phyloP scores from a whole-genome alignment of 2,329 filamentous ascomycete species.

The Arthroderma sp. region DNA sequence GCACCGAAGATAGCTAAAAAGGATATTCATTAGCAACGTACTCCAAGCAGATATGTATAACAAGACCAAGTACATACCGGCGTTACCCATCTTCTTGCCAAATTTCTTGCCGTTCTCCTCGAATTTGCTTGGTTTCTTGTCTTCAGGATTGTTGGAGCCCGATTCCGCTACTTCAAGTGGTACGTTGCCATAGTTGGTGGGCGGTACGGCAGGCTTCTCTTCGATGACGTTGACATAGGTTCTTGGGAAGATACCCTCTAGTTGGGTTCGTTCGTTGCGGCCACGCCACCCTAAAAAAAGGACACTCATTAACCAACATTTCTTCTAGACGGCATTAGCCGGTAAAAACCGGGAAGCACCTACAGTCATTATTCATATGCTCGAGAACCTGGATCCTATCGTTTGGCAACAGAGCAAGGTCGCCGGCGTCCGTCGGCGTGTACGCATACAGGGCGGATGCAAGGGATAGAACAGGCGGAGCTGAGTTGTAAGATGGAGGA shows the following conservation, averaged over 20 bases:
- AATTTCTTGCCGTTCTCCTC: slow-evolving; percentile 80
- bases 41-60: not conserved
- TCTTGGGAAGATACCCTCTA: slow-evolving; percentile 89
- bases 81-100: slow-evolving; percentile 81
- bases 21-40: slow-evolving; percentile 30
- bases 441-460: slow-evolving; percentile 79
- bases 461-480: slow-evolving; percentile 48
- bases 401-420: slow-evolving; percentile 66
- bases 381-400: slow-evolving; percentile 70
- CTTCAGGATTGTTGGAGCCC: slow-evolving; percentile 29
- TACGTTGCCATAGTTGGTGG: slow-evolving; percentile 43
- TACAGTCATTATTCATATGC: slow-evolving; percentile 90
- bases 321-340: not conserved
- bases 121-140: slow-evolving; percentile 46
- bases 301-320: slow-evolving; percentile 8
- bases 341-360: slow-evolving; percentile 9
- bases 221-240: slow-evolving; percentile 68
- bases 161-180: slow-evolving; percentile 60
- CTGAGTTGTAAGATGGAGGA: slow-evolving; percentile 41
- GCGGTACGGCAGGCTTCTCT: slow-evolving; percentile 39
- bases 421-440: slow-evolving; percentile 63
- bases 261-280: slow-evolving; percentile 64
- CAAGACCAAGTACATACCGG: slow-evolving; percentile 28
- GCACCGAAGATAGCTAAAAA: slow-evolving; percentile 71
- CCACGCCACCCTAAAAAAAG: slow-evolving; percentile 55